A percentile compares a stretch with the other conserved stretches of the same genome.
Conservation (phyloP, 2,329 filamentous ascomycete species). For the Alternaria triticina region DNA sequence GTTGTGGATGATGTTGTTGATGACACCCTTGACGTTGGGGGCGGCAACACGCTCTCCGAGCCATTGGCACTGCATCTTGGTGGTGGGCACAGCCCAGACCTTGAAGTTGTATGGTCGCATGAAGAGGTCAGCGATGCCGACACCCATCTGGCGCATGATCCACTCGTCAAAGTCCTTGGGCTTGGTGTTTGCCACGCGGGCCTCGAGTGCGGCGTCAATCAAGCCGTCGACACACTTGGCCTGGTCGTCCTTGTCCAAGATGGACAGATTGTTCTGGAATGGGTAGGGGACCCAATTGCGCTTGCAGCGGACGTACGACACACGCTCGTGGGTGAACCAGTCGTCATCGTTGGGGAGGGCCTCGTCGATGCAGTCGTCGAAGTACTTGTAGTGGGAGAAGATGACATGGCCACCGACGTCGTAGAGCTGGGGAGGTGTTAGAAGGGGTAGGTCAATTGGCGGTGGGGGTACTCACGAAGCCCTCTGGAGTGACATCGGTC, state of each 20-base stretch:
- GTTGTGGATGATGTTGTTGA: conserved; percentile 92
- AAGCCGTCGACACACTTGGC: conserved; percentile 92
- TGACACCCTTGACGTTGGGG: conserved; percentile 91
- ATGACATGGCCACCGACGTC: conserved; percentile 98
- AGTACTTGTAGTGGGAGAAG: conserved; percentile 99
- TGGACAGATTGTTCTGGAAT: conserved; percentile 99
- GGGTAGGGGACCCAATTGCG: conserved; percentile 96
- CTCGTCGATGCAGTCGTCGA: conserved; percentile 98
- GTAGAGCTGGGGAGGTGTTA: conserved; percentile 70
- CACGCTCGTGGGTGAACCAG: conserved; percentile 97
- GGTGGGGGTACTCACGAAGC: conserved; percentile 76
- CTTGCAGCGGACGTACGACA: conserved; percentile 99
- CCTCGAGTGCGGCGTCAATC: conserved; percentile 91
- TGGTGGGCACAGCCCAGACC: conserved; percentile 98
- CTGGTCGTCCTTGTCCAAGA: conserved; percentile 97
- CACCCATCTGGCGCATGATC: conserved; percentile 91
- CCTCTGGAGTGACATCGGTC: conserved; percentile 92
- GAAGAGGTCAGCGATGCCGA: conserved; percentile 90
- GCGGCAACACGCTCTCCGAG: conserved; percentile 98
- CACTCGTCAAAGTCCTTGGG: conserved; percentile 98
- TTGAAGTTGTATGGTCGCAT: conserved; percentile 99
- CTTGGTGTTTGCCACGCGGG: conserved; percentile 86
- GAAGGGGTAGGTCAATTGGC: conserved; percentile 15
- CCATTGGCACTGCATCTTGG: conserved; percentile 99
- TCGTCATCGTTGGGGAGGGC: conserved; percentile 91